Base-by-base conservation (phyloP, 805 yeast genomes). In the Saccharomyces kudriavzevii region DNA sequence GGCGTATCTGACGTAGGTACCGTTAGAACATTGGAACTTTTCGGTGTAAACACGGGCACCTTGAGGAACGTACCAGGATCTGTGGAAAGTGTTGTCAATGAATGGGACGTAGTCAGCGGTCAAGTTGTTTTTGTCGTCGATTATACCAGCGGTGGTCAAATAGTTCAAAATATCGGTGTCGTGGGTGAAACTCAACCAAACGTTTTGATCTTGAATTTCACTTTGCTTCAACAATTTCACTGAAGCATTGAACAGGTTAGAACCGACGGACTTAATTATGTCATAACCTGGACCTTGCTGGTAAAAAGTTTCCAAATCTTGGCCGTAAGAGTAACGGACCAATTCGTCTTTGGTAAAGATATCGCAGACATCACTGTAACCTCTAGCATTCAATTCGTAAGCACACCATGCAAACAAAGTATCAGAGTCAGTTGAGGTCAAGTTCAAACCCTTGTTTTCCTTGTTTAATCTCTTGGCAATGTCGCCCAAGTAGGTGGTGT, bases 311-410 rank as follows among this genome's bases (percentile, higher is more conserved):
- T 67, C 69, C 47, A 85, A 70, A 57, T 87, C 91, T 28, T 73
- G 73, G 24, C 76, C 72, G 69, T 87, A 89, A 49, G 82, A 82
- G 60, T 77, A 78, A 40, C 77, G 79, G 50, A 84, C 70, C 74
- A 81, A 83, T 56, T 87, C 92, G 26, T 82, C 82, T 59, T 77
- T 77, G 46, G 89, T 84, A 70, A 88, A 82, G 29, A 85, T 74
- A 40, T 76, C 75, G 69, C 95, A 87, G 58, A 87, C 81, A 31
- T 77, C 76, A 14, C 94, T 85, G 52, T 70, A 66, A 11, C 94
- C 95, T 53, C 74, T 75, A 9, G 81, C 86, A 52, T 86, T 87
- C 47, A 86, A 70, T 69, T 88, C 96, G 64, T 76, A 88, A 2
- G 88, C 90, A 70, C 95, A 87, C 70, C 82, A 77, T 11, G 75